These are phyloP conservation scores for Candida michaelii DNA, from an alignment of 805 yeast species.

Conservation along the genomic window DNA sequence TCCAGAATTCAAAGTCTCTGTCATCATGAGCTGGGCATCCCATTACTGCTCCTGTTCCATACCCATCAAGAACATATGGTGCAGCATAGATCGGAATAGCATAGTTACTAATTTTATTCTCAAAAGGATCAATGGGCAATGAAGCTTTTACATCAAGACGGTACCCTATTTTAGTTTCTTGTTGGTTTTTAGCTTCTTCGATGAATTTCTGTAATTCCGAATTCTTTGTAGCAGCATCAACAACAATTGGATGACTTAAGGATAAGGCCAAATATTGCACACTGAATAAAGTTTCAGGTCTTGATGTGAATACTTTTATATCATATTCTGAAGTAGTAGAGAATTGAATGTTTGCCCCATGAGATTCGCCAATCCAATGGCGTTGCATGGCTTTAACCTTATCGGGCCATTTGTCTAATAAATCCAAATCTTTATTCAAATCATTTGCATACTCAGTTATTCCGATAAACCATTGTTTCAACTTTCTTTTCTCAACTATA, in stretches of 20 bases:
- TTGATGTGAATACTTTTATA: slow-evolving; percentile 69
- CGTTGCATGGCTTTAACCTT: slow-evolving; percentile 88
- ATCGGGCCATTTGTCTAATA: slow-evolving; percentile 77
- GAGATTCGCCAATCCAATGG: slow-evolving; percentile 91
- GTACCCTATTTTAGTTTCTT: slow-evolving; percentile 53
- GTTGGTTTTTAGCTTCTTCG: slow-evolving; percentile 28
- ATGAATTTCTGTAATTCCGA: slow-evolving; percentile 48
- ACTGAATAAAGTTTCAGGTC: slow-evolving; percentile 84
- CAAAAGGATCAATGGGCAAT: slow-evolving; percentile 56
- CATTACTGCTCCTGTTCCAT: slow-evolving; percentile 96
- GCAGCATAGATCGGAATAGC: slow-evolving; percentile 80
- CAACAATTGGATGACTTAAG: slow-evolving; percentile 62
- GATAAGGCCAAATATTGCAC: slow-evolving; percentile 84
- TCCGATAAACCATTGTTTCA: slow-evolving; percentile 92
- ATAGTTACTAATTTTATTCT: slow-evolving; percentile 18
- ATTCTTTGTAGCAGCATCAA: slow-evolving; percentile 37
- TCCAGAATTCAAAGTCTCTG: slow-evolving; percentile 84
- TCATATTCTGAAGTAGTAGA: slow-evolving; percentile 27
- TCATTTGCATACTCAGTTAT: slow-evolving; percentile 79
- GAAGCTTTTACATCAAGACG: slow-evolving; percentile 44
- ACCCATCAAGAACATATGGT: slow-evolving; percentile 80
- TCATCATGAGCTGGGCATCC: slow-evolving; percentile 95
- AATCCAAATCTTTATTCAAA: slow-evolving; percentile 61
- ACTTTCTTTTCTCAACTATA: slow-evolving; percentile 72
- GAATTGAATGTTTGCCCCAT: slow-evolving; percentile 72